Conservation (phyloP, 1,139 yeast species). For the Meyerozyma athensensis region DNA sequence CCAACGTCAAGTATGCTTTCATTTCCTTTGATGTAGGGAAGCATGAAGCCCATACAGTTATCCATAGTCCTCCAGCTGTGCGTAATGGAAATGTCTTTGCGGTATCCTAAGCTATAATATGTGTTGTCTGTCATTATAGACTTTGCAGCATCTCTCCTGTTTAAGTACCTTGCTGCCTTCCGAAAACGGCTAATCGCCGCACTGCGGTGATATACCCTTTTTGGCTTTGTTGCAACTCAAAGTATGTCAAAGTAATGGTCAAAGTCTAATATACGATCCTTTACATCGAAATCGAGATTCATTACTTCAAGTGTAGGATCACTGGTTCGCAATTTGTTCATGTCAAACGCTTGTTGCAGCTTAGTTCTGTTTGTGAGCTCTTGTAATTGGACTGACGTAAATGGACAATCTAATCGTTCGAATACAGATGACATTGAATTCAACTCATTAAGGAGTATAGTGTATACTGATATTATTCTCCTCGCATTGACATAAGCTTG, state of each 20-base stretch:
- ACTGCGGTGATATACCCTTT: constrained; percentile 2
- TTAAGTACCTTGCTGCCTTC: not conserved
- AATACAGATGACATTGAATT: too few relatives aligned
- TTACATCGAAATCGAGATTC: not conserved
- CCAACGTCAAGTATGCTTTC: constrained; percentile 36
- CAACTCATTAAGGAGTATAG: not conserved
- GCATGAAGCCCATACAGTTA: constrained; percentile 24
- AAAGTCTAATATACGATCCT: constrained; percentile 1
- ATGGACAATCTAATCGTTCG: not conserved
- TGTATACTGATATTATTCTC: not conserved
- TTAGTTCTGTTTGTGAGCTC: not conserved
- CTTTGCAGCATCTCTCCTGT: not conserved
- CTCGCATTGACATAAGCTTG: not conserved
- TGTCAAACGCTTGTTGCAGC: not conserved
- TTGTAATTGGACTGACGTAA: not conserved
- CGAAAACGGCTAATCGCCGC: not conserved
- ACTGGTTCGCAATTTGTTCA: not conserved
- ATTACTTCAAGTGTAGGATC: not conserved
- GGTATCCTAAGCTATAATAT: constrained; percentile 21
- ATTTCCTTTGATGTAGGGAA: constrained; percentile 23
- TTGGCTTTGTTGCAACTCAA: not conserved
- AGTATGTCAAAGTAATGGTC: not conserved
- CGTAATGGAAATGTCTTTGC: constrained; percentile 20
- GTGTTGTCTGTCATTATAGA: constrained; percentile 14
- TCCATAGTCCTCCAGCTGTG: constrained; percentile 33